A percentile compares a stretch with the other conserved stretches of the same genome.
Evolutionary conservation across 2,329 filamentous ascomycete species (phyloP).

Genomic region (Fusarium multiceps): DNA sequence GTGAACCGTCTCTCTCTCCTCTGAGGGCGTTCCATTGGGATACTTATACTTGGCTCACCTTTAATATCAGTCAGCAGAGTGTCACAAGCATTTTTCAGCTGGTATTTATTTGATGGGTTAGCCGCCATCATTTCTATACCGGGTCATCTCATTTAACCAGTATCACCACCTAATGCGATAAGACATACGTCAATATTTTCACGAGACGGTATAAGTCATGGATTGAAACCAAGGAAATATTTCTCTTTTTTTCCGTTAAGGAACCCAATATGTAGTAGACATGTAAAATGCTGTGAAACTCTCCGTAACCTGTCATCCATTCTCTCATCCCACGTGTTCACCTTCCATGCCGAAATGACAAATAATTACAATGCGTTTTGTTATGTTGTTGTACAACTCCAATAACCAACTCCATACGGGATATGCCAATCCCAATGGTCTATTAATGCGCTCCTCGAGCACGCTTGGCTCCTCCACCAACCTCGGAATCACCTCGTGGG

Average conservation of each 20-base stretch:
- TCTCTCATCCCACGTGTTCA: slow-evolving; percentile 25
- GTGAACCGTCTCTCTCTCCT: too few species aligned
- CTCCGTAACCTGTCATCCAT: slow-evolving; percentile 22
- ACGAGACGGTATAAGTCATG: background rate
- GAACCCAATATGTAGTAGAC: slow-evolving; percentile 36
- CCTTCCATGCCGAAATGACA: slow-evolving; percentile 29
- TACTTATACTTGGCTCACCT: slow-evolving; percentile 6
- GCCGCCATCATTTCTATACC: background rate
- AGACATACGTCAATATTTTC: background rate
- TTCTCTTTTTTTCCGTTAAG: slow-evolving; percentile 42
- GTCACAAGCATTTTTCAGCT: background rate
- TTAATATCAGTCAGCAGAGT: background rate
- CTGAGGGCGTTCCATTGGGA: background rate
- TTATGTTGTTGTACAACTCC: slow-evolving; percentile 42
- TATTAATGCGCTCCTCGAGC: slow-evolving; percentile 55
- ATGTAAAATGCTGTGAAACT: slow-evolving; percentile 36
- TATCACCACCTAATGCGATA: background rate
- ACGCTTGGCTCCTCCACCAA: slow-evolving; percentile 56
- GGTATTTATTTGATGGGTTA: background rate
- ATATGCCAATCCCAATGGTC: background rate
- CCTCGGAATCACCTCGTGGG: slow-evolving; percentile 64
- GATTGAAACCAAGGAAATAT: slow-evolving; percentile 32
- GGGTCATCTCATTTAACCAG: background rate
- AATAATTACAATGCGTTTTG: slow-evolving; percentile 40
- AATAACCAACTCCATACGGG: slow-evolving; percentile 6